Evolutionary conservation across 768 basidiomycete genomes (phyloP), one percentile per base, ranked within the genome.

Genomic region (Tylopilus intermedius): DNA sequence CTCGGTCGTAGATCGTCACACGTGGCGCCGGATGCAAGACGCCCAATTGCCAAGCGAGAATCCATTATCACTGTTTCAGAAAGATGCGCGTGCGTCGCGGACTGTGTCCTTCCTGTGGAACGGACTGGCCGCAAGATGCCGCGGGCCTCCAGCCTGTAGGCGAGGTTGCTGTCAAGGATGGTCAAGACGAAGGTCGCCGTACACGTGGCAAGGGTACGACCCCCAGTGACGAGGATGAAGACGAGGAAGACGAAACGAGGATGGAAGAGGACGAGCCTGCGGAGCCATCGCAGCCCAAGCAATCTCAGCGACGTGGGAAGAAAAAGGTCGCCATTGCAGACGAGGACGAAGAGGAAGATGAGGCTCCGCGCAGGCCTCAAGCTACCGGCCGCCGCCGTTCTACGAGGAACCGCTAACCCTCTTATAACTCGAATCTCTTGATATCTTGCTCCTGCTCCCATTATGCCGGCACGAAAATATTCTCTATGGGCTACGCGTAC

Each of bases 11-110:
- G 87, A 75, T 85, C 30, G 59, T 89, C 41, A 90, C 89, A 3
- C 79, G 77, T 29, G 90, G 90, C 21, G 68, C 81, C 14, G 75
- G 79, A 7, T 92, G 90, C 63, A 71, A 66, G 42, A 81, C 74
- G 2, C 62, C 72, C 1, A 82, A 82, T 48, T 93, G 90, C 74
- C 75, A 81, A 61, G 72, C 74, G 11, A 76, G 76, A 27, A 66
- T 90, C 66, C 90, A 90, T 62, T 67, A 67, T 41, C 80, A 84
- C 51, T 90, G 89, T 58, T 85, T 82, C 66, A 68, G 63, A 33
- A 76, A 64, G 47, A 83, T 76, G 62, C 76, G 76, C 30, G 69
- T 73, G 37, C 70, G 71, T 29, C 69, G 71, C 37, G 58, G 57
- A 22, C 67, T 63, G 13, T 91, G 89, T 56, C 81, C 87, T 5